phyloP scores from a whole-genome alignment of 441 rosid species.

The Adansonia rubrostipa region DNA sequence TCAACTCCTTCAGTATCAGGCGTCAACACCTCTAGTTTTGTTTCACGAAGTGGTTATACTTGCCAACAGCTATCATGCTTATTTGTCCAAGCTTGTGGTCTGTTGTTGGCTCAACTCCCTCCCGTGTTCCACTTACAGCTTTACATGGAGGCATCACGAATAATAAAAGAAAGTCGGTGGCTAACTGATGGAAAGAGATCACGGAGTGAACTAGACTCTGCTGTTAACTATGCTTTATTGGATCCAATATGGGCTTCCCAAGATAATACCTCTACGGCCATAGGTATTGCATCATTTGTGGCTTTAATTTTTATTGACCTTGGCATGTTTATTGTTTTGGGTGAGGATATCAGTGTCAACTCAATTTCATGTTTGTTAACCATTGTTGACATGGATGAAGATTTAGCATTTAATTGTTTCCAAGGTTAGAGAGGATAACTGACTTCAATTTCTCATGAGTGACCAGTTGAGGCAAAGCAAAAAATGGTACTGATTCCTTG shows the following conservation, averaged over 20 bases:
- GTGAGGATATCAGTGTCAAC: neutral
- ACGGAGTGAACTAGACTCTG: slow-evolving; percentile 77
- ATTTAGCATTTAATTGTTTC: neutral
- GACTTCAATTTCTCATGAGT: slow-evolving; percentile 9
- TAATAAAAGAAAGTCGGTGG: slow-evolving; percentile 94
- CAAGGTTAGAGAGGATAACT: neutral
- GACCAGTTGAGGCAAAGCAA: slow-evolving; percentile 1
- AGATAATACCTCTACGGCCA: slow-evolving; percentile 95
- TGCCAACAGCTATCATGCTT: slow-evolving; percentile 96
- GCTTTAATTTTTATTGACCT: neutral
- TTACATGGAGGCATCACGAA: slow-evolving; percentile 80
- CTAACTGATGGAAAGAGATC: slow-evolving; percentile 84
- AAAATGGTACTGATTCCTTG: neutral
- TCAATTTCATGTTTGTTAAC: slow-evolving; percentile 10
- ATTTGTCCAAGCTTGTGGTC: slow-evolving; percentile 94
- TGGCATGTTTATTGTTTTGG: neutral
- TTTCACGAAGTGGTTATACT: slow-evolving; percentile 90
- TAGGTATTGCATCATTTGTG: slow-evolving; percentile 55
- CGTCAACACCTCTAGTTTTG: slow-evolving; percentile 82
- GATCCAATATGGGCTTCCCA: slow-evolving; percentile 99
- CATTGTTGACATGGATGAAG: slow-evolving; percentile 15
- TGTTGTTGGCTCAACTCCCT: slow-evolving; percentile 94
- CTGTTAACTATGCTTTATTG: slow-evolving; percentile 90
- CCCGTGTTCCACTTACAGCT: slow-evolving; percentile 82
- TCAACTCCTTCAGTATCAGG: slow-evolving; percentile 77